Evolutionary conservation across 1,284 basidiomycete species (phyloP), one percentile per base, ranked within the genome.

Genomic region (Wolfiporia cocos): DNA sequence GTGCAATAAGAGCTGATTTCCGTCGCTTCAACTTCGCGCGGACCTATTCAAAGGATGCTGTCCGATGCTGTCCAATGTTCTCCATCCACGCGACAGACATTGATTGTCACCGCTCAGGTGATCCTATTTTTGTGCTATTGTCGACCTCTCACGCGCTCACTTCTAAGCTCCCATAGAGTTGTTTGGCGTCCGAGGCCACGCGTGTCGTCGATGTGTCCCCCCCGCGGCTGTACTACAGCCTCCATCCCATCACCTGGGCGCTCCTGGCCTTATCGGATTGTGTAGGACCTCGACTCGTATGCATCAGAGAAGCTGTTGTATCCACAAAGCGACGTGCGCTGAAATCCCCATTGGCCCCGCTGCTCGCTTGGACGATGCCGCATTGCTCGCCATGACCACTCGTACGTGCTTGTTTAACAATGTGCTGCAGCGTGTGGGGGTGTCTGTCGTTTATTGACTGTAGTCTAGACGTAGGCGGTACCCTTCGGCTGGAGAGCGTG

Each of bases 211-310:
- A 7, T 17, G 14, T 9, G 32, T 34, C 7, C 9, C 9, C 10
- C 7, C 7, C 18, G 9, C 32, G 32, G 26, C 14, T 14, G 14
- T 28, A 29, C 24, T 34, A 32, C 21, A 33, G 39, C 31, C 31
- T 32, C 39, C 30, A 40, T 22, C 21, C 18, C 18, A 19, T 19
- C 15, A 32, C 22, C 21, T 24, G 4, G 33, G 24, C 18, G 30
- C 33, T 22, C 40, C 15, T 36, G 34, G 22, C 34, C 34, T 36
- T 41, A 41, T 41, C 40, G 40, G 39, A 41, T 41, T 34, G 40
- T 20, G 18, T 15, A 28, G 32, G 33, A 35, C 23, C 20, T 34
- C 33, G 39, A 40, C 39, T 14, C 14, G 40, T 23, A 28, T 26
- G 31, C 29, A 33, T 32, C 39, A 35, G 12, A 35, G 33, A 41